A percentile compares a stretch with the other conserved stretches of the same genome.
Evolutionary conservation across 352 stramenopile genomes (phyloP).

Genomic region (Globisporangium ultimum): DNA sequence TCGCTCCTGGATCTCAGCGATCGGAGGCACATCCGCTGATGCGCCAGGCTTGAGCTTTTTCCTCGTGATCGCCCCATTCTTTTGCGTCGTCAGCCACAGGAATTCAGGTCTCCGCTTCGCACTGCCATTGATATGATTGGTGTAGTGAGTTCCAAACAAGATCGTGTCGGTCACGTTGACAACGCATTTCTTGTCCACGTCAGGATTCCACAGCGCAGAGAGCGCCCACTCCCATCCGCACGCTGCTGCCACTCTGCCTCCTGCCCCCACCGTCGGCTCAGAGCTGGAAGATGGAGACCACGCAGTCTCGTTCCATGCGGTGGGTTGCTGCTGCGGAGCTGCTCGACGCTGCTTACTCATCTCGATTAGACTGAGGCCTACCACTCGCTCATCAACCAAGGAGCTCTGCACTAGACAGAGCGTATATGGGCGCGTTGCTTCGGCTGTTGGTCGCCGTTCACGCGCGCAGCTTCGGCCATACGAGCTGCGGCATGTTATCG

Average conservation of each 20-base stretch:
- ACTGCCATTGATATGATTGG: neutral
- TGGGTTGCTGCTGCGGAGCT: conserved; percentile 1
- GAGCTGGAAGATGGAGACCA: conserved; percentile 1
- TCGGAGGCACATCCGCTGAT: conserved; percentile 12
- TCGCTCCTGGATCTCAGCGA: conserved; percentile 38
- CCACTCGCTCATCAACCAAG: too few species aligned
- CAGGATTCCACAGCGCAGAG: conserved; percentile 23
- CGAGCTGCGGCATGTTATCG: too few species aligned
- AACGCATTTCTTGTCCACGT: conserved; percentile 18
- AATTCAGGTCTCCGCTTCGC: neutral
- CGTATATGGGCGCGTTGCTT: too few species aligned
- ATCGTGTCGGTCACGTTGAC: conserved; percentile 42
- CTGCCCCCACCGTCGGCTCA: neutral
- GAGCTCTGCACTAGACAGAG: too few species aligned
- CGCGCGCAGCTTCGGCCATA: neutral
- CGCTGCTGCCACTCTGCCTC: neutral
- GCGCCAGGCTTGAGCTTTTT: conserved; percentile 28
- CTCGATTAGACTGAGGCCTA: neutral
- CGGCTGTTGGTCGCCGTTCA: neutral
- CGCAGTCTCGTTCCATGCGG: neutral
- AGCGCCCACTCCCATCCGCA: conserved; percentile 40
- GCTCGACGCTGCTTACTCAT: conserved; percentile 12
- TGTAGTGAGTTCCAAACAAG: conserved; percentile 7
- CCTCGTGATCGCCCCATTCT: conserved; percentile 36
- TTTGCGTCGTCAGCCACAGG: conserved; percentile 50